Base-by-base conservation (phyloP, 176 grass and related monocot genomes). In the Oryza nivara region DNA sequence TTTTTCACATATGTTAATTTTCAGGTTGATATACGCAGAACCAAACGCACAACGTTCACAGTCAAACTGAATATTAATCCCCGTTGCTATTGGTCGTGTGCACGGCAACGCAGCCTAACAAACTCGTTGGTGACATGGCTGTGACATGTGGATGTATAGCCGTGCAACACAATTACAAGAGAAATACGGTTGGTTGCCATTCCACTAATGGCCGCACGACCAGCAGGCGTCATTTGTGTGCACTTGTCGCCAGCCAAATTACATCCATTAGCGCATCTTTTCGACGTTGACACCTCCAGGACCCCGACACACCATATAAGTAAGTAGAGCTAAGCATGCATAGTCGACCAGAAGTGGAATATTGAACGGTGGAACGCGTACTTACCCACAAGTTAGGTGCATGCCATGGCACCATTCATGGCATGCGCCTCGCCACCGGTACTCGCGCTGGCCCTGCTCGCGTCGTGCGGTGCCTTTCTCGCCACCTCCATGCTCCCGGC, bases 141-240 rank as follows among this genome's bases (percentile, higher is more conserved):
- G 56, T 17, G 52, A 20, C 52, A 56, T 56, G 11, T 25, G 78
- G 67, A 5, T 8, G 49, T 86, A 34, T 48, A 49, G 84, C 41
- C 9, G 32, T 16, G 47, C 54, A 51, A 25, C 56, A 49, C 2
- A 4, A 26, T 15, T 0, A 9, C 28, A 15, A 20, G 32, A 52
- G 45, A 79, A 86, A 86, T 86, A 25, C 35, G 40, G 30, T 11
- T 43, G 56, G 84, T 80, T 47, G 11, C 41, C 76, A 73, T 85
- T 78, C 83, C 74, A 15, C 28, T 2, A 10, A 10, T 13, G 38
- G 14, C 13, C 32, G 25, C 52, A 1, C 3, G 2, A 6, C 48
- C 3, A 9, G 35, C 26, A n/a, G 30, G 65, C 65, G 44, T 2
- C 8, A 19, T 44, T 8, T 13, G 47, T 16, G 10, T 58, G 65